A percentile compares a stretch with the other conserved stretches of the same genome.
phyloP scores from a whole-genome alignment of 2,329 filamentous ascomycete genomes.

The Exophiala phaeomuriformis region DNA sequence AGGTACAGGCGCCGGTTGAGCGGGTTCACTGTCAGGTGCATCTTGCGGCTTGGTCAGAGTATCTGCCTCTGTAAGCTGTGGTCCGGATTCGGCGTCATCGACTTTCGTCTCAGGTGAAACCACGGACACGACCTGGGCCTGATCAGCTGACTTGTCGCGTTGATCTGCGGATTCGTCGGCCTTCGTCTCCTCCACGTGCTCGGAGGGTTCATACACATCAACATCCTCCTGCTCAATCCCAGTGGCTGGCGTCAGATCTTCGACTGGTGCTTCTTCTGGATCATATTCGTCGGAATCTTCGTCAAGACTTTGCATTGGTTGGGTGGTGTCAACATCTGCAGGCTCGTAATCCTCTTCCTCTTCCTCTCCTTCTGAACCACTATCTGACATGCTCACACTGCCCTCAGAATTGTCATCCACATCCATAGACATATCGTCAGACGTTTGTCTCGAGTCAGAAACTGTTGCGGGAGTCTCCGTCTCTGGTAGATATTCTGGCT shows the following conservation, averaged over 20 bases:
- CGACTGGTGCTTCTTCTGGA: slow-evolving; percentile 32
- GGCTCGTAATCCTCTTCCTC: slow-evolving; percentile 24
- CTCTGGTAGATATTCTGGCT: slow-evolving; percentile 11
- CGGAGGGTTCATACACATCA: slow-evolving; percentile 20
- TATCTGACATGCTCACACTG: slow-evolving; percentile 29
- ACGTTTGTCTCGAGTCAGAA: not conserved
- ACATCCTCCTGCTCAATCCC: slow-evolving; percentile 12
- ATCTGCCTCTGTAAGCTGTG: slow-evolving; percentile 12
- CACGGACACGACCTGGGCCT: slow-evolving; percentile 6
- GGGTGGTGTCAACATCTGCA: slow-evolving; percentile 12
- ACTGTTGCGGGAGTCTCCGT: not conserved
- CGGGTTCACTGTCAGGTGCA: not conserved
- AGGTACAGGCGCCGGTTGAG: not conserved
- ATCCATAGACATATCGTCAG: slow-evolving; percentile 13
- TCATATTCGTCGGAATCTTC: slow-evolving; percentile 25
- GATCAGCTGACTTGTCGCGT: not conserved
- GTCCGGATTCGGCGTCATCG: slow-evolving; percentile 14
- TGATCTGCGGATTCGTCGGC: not conserved
- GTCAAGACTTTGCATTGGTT: slow-evolving; percentile 12
- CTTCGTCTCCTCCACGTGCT: slow-evolving; percentile 6
- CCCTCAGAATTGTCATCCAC: slow-evolving; percentile 23
- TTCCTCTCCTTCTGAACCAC: slow-evolving; percentile 39
- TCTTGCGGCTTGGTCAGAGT: slow-evolving; percentile 8
- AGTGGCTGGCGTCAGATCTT: slow-evolving; percentile 10
- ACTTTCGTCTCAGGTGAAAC: slow-evolving; percentile 5